A percentile compares a stretch with the other conserved stretches of the same genome.
Evolutionary conservation across 1,284 basidiomycete genomes (phyloP).

Genomic region (Irpex lacteus): DNA sequence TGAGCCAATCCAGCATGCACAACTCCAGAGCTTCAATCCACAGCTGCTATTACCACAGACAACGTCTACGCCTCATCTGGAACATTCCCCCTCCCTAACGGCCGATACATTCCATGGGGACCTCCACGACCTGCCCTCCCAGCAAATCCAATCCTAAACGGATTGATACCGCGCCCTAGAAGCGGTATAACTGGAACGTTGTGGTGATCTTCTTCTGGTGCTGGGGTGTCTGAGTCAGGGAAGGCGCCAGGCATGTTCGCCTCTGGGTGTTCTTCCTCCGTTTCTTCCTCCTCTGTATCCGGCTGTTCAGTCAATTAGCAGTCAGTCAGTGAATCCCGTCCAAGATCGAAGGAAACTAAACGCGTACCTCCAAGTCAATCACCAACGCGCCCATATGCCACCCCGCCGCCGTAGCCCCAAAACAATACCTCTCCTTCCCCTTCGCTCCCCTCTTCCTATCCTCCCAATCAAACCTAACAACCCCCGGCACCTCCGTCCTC

Average conservation of each 20-base stretch:
- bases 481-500: constrained; percentile 55
- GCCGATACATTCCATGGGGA: constrained; percentile 1
- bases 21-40: too few relatives aligned
- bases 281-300: constrained; percentile 15
- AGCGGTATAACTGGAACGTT: not conserved
- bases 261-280: constrained; percentile 1
- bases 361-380: constrained; percentile 67
- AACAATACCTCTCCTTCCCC: constrained; percentile 64
- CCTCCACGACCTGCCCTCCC: constrained; percentile 11
- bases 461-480: constrained; percentile 69
- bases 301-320: constrained; percentile 5
- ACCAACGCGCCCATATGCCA: constrained; percentile 90
- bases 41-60: too few relatives aligned
- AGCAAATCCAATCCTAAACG: constrained; percentile 20
- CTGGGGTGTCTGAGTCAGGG: not conserved
- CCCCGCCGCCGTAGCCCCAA: constrained; percentile 74
- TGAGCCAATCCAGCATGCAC: too few relatives aligned
- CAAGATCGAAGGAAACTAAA: not conserved
- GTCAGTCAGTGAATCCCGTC: not conserved
- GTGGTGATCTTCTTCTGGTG: too few relatives aligned
- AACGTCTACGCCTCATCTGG: too few relatives aligned
- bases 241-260: constrained; percentile 14
- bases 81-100: not conserved
- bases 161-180: constrained; percentile 11
- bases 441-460: constrained; percentile 41